A percentile compares a stretch with the other conserved stretches of the same genome.
phyloP scores from a whole-genome alignment of 495 filamentous ascomycete species.

The Talaromyces liani region DNA sequence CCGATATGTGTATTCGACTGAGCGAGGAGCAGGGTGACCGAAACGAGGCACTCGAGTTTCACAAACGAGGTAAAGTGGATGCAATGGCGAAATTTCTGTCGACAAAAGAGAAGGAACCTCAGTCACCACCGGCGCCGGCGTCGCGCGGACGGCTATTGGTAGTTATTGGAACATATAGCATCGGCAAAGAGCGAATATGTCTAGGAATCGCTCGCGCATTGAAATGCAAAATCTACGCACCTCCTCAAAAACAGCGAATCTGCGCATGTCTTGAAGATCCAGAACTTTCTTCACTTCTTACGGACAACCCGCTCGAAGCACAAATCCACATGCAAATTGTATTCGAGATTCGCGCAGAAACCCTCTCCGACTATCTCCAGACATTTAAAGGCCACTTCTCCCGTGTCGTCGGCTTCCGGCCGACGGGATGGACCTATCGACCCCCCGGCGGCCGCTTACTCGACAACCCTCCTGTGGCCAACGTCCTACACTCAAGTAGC shows the following conservation, averaged over 20 bases:
- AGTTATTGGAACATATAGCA: conserved; percentile 93
- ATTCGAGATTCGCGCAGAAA: conserved; percentile 83
- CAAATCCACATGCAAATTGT: conserved; percentile 98
- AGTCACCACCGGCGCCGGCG: conserved; percentile 9
- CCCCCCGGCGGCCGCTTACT: conserved; percentile 56
- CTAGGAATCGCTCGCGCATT: conserved; percentile 84
- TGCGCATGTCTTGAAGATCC: conserved; percentile 78
- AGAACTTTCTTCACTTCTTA: conserved; percentile 69
- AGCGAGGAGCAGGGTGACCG: conserved; percentile 48
- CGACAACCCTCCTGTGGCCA: conserved; percentile 56
- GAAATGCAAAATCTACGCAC: conserved; percentile 83
- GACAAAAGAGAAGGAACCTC: conserved; percentile 10
- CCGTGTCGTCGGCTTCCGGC: conserved; percentile 84
- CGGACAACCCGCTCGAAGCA: conserved; percentile 69
- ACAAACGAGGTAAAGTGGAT: conserved; percentile 39
- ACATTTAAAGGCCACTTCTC: conserved; percentile 68
- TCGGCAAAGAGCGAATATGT: conserved; percentile 96
- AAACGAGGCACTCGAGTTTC: conserved; percentile 41
- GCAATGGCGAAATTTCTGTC: conserved; percentile 59
- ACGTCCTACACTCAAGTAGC: conserved; percentile 61
- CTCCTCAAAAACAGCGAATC: conserved; percentile 72
- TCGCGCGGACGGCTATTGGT: conserved; percentile 67
- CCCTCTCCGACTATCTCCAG: conserved; percentile 80
- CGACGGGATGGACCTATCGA: conserved; percentile 85
- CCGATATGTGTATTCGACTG: conserved; percentile 74